Base-by-base conservation (phyloP, 2,329 filamentous ascomycete species). In the Colletotrichum tofieldiae region DNA sequence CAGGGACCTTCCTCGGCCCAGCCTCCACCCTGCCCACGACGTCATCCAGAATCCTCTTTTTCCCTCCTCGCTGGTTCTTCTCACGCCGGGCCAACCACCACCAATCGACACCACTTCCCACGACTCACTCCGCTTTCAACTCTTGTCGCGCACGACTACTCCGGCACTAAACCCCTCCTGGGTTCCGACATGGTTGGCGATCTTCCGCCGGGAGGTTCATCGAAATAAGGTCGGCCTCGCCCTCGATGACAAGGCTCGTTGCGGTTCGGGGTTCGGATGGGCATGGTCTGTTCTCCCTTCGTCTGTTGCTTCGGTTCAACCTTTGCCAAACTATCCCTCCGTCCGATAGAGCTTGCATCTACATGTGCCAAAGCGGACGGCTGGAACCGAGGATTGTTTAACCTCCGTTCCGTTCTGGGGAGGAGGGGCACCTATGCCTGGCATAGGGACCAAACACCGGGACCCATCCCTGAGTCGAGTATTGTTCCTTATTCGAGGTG, bases 1-100 rank as follows among this genome's bases (percentile, higher is more conserved):
- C 63, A 71, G 63, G 63, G 67, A 59, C 67, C 67, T 9, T 39
- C 37, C 55, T 60, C 18, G 58, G n/a, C 20, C 52, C 67, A 39
- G 61, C 52, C 66, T 43, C 43, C 37, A 29, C 52, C 63, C 45
- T 39, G 55, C 26, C 37, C 47, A 61, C 68, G 51, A 71, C 65
- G 68, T 71, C 68, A 71, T 68, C 32, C 51, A 37, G 20, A 37
- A 49, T 20, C 32, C 37, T 39, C 49, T 35, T 47, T 55, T 54
- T 37, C 26, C 32, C n/a, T 41, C 47, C 20, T 52, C 37, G n/a
- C n/a, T 39, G 7, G 39, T 39, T 35, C 6, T 51, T 37, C 51
- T 12, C 8, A 47, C 32, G n/a, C 61, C n/a, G 26, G 29, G 60
- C 67, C 52, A 58, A 65, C 66, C 66, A 55, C 66, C 66, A 55